Conservation (phyloP, 345 rosid genomes). For the Nasturtium officinale region DNA sequence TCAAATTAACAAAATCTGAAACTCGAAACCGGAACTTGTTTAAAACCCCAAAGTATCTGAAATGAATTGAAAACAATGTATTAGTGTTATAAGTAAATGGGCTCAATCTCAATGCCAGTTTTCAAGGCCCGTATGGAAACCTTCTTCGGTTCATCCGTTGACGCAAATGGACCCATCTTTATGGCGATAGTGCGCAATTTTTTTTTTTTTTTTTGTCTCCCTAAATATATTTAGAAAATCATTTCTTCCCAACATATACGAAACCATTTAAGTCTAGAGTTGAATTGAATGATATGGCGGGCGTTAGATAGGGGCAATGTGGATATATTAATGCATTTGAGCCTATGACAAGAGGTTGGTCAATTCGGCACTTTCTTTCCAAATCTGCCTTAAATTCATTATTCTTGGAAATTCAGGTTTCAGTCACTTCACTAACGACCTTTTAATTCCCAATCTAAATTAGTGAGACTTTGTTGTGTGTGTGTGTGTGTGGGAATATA, state of each 20-base stretch:
- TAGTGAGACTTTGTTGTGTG: not conserved
- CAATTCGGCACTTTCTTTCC: slow-evolving; percentile 23
- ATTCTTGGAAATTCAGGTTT: slow-evolving; percentile 21
- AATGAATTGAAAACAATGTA: not conserved
- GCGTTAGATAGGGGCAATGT: slow-evolving; percentile 35
- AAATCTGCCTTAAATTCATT: slow-evolving; percentile 36
- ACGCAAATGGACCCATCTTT: not conserved
- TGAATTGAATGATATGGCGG: slow-evolving; percentile 28
- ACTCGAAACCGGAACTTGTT: not conserved
- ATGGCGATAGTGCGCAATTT: not conserved
- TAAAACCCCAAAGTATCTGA: not conserved
- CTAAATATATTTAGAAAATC: not conserved
- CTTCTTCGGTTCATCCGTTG: not conserved
- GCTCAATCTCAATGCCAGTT: slow-evolving; percentile 1
- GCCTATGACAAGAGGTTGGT: slow-evolving; percentile 19
- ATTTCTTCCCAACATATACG: not conserved
- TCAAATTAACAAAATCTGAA: not conserved
- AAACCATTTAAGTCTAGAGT: slow-evolving; percentile 1
- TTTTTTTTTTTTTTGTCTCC: not conserved
- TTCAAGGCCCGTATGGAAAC: slow-evolving; percentile 6
- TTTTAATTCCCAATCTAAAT: slow-evolving; percentile 8
- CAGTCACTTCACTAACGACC: slow-evolving; percentile 33
- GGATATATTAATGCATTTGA: slow-evolving; percentile 16
- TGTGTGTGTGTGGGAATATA: no score
- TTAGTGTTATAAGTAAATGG: slow-evolving; percentile 1